Evolutionary conservation across 129 eudicot species (phyloP).

Genomic region (Erigeron canadensis): DNA sequence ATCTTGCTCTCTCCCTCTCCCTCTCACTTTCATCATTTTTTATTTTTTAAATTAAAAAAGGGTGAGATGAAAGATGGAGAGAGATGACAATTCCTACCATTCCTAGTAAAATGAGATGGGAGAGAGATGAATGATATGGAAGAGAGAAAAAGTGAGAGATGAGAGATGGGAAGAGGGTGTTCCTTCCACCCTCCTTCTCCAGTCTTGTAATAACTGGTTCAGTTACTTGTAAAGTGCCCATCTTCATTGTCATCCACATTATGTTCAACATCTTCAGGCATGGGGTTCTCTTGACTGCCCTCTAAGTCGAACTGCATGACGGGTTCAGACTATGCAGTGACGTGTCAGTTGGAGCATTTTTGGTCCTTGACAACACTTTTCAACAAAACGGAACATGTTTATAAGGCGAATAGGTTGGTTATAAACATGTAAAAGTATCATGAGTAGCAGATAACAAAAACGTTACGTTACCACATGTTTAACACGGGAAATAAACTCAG

Average conservation of each 20-base stretch:
- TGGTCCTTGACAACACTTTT: slow-evolving; percentile 69
- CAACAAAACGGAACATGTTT: slow-evolving; percentile 92
- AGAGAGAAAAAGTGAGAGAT: too few relatives aligned
- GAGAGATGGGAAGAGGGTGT: too few relatives aligned
- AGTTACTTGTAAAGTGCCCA: slow-evolving; percentile 32
- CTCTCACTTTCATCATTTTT: too few relatives aligned
- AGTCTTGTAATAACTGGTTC: slow-evolving; percentile 39
- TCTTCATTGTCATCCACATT: slow-evolving; percentile 27
- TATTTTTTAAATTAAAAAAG: too few relatives aligned
- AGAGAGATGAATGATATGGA: too few relatives aligned
- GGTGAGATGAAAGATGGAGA: too few relatives aligned
- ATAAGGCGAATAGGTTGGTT: slow-evolving; percentile 93
- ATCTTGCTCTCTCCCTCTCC: too few relatives aligned
- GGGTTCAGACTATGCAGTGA: slow-evolving; percentile 35
- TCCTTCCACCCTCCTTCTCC: too few relatives aligned
- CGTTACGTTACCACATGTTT: slow-evolving; percentile 76
- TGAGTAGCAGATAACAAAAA: background rate
- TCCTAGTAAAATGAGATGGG: too few relatives aligned
- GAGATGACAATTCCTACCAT: too few relatives aligned
- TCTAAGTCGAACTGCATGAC: slow-evolving; percentile 35
- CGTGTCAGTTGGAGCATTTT: slow-evolving; percentile 32
- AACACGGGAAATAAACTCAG: slow-evolving; percentile 64
- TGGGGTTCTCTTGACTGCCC: slow-evolving; percentile 31
- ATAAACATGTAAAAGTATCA: background rate
- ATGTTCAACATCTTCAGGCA: slow-evolving; percentile 34